Conservation (phyloP, 441 rosid genomes). For the Syzygium malaccense region DNA sequence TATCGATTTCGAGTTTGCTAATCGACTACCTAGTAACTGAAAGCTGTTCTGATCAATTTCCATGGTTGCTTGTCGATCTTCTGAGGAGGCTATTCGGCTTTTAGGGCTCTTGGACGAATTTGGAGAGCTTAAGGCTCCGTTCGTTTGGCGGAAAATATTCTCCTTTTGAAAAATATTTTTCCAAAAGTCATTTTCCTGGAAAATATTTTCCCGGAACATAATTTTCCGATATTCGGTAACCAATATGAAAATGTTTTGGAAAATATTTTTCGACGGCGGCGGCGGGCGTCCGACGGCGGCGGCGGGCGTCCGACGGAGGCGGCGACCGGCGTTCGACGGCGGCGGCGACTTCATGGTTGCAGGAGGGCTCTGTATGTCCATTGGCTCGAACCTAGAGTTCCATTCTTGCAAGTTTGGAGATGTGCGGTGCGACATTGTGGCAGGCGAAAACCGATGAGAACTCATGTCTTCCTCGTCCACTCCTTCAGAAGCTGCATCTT, state of each 20-base stretch:
- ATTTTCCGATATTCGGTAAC: no score
- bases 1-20: neutral
- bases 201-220: no score
- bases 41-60: neutral
- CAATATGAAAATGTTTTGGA: no score
- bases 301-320: no score
- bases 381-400: slow-evolving; percentile 24
- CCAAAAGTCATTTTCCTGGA: no score
- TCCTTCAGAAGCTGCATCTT: no score
- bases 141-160: no score
- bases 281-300: no score
- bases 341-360: no score
- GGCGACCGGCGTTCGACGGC: no score
- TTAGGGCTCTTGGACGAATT: neutral
- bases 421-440: slow-evolving; percentile 41
- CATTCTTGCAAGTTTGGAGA: slow-evolving; percentile 27
- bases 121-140: neutral
- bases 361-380: slow-evolving; percentile 5
- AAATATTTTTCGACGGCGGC: no score
- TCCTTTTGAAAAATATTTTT: no score
- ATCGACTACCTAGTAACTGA: neutral
- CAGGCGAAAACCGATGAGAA: slow-evolving; percentile 50
- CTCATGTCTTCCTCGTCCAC: slow-evolving; percentile 17
- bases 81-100: neutral
- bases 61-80: neutral